These are phyloP conservation scores for Phialophora expanda DNA, from an alignment of 2,329 filamentous ascomycete genomes.

Conservation along the genomic window DNA sequence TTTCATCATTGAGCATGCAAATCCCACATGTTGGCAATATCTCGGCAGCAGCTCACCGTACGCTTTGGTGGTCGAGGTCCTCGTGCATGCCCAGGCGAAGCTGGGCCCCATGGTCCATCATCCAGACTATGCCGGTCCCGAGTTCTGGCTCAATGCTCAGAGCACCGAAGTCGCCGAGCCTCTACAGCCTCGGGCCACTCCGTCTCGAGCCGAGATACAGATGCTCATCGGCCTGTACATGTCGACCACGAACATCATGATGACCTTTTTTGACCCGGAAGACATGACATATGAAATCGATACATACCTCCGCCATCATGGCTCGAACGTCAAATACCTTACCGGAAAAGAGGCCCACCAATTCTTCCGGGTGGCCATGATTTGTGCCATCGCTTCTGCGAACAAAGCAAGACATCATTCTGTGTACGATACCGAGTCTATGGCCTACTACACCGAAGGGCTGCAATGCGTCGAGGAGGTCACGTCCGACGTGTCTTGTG, in stretches of 20 bases:
- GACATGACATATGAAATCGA: conserved; percentile 38
- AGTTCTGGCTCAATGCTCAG: conserved; percentile 39
- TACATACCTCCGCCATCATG: conserved; percentile 37
- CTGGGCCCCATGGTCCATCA: conserved; percentile 38
- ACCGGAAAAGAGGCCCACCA: conserved; percentile 41
- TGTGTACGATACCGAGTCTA: conserved; percentile 35
- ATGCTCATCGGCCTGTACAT: conserved; percentile 42
- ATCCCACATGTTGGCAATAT: conserved; percentile 41
- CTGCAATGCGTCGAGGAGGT: conserved; percentile 43
- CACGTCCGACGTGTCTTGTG: conserved; percentile 41
- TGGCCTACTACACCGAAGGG: conserved; percentile 41
- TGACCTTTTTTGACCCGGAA: conserved; percentile 41
- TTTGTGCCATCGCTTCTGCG: conserved; percentile 44
- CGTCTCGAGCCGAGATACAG: conserved; percentile 36
- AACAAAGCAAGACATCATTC: conserved; percentile 42
- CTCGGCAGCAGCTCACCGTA: conserved; percentile 40
- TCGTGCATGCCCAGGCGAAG: conserved; percentile 39
- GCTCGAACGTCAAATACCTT: conserved; percentile 33
- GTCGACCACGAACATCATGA: conserved; percentile 42
- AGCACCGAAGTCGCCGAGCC: conserved; percentile 34
- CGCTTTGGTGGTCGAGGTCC: conserved; percentile 38
- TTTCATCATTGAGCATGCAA: conserved; percentile 39
- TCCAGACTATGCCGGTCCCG: conserved; percentile 36
- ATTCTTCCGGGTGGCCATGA: conserved; percentile 45
- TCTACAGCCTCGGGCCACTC: conserved; percentile 29